Evolutionary conservation across 2,329 filamentous ascomycete species (phyloP).

Genomic region (Fusarium abutilonis): DNA sequence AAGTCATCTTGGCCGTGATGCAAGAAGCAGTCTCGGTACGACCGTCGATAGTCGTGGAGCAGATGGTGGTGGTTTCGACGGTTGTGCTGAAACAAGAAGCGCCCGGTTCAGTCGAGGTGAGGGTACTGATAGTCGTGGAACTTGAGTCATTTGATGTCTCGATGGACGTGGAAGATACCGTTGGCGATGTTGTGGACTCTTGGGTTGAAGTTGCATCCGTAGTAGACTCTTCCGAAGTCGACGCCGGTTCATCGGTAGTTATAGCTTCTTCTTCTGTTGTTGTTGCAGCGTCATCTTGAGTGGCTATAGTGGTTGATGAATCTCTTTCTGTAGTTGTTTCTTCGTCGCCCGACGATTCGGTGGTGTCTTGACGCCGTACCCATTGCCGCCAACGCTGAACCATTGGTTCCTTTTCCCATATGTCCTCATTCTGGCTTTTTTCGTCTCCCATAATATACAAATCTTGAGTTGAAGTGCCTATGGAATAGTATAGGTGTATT

Average conservation of each 20-base stretch:
- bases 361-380: slow-evolving; percentile 17
- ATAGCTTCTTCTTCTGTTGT: background rate
- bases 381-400: slow-evolving; percentile 19
- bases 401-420: background rate
- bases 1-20: slow-evolving; percentile 18
- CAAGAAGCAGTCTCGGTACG: slow-evolving; percentile 13
- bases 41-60: slow-evolving; percentile 18
- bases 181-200: background rate
- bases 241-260: background rate
- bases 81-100: slow-evolving; percentile 27
- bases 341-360: background rate
- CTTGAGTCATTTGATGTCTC: background rate
- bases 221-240: background rate
- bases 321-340: background rate
- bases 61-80: slow-evolving; percentile 15
- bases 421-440: background rate
- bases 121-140: background rate
- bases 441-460: background rate
- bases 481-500: slow-evolving; percentile 3
- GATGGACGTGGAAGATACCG: background rate
- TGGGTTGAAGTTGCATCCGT: slow-evolving; percentile 1
- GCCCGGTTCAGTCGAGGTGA: background rate
- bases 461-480: background rate
- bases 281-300: background rate
- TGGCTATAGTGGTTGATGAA: background rate